Base-by-base conservation (phyloP, 257 asterid species). In the Salvia hispanica region DNA sequence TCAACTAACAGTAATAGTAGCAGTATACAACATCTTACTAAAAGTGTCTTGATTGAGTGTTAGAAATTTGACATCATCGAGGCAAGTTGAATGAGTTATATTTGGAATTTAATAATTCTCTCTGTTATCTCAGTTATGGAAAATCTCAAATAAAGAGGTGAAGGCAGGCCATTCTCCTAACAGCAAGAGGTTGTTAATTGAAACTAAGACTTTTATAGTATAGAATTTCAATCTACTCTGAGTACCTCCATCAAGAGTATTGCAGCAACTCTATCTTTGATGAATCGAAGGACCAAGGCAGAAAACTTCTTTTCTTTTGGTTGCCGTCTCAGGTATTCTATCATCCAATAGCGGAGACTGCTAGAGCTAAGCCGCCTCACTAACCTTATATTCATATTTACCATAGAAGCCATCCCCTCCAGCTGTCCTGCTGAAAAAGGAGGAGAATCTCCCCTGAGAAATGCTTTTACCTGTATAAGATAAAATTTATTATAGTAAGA, bases 201-300 rank as follows among this genome's bases (percentile, higher is more conserved):
- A 18, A 58, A 57, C 9, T 48, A 69, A 14, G 43, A 71, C 2
- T 51, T 10, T 50, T 13, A 43, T 56, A 31, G 46, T 45, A 44
- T 62, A 46, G 16, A 57, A 57, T 70, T 69, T 54, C 28, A 67
- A 67, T 72, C 51, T 56, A 34, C 55, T 42, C 36, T 69, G 58
- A 71, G 74, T 85, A 94, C 99, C 96, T 91, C 99, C 67, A 64
- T 66, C 84, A 94, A 74, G 70, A 94, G 87, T 77, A 94, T 66
- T 43, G 96, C 92, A 14, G 95, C 99, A 70, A 72, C 75, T 80
- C 98, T 82, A 67, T 90, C 98, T 81, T 93, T 93, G 78, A 90
- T 82, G 81, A 90, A 91, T 57, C 88, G 85, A 64, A 94, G 96
- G 76, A 91, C 91, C 80, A 94, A 80, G 62, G 93, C 96, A 51